Evolutionary conservation across 176 grass and related monocot species (phyloP).

Genomic region (Paspalum notatum): DNA sequence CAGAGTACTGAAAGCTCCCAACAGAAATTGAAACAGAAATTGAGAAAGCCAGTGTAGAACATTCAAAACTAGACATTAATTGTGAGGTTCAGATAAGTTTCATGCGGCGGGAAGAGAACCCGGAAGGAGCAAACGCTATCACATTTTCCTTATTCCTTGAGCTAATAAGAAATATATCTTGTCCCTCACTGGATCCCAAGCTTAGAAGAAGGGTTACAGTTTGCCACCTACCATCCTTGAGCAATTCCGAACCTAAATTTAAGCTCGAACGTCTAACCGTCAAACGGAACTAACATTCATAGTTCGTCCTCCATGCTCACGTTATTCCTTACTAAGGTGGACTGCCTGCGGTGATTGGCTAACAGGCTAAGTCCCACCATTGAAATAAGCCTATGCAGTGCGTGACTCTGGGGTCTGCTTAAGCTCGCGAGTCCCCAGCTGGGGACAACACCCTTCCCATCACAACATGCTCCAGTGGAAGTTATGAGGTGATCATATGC

Average conservation of each 20-base stretch:
- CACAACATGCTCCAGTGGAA: neutral
- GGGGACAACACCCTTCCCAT: neutral
- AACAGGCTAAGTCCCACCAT: neutral
- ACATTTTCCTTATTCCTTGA: conserved; percentile 29
- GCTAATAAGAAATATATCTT: neutral
- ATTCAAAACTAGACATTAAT: neutral
- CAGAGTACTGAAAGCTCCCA: neutral
- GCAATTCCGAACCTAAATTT: conserved; percentile 16
- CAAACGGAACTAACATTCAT: neutral
- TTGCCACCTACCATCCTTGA: neutral
- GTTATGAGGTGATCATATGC: neutral
- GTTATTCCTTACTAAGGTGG: conserved; percentile 31
- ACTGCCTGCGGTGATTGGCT: neutral
- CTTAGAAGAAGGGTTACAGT: neutral
- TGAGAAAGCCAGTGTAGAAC: neutral
- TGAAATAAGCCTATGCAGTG: neutral
- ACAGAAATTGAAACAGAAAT: neutral
- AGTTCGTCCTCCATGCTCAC: neutral
- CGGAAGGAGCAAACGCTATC: neutral
- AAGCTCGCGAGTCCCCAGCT: neutral
- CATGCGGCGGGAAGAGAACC: neutral
- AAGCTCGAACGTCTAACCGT: neutral
- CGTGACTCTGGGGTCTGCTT: neutral
- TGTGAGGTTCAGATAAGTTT: neutral
- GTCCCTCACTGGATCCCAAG: conserved; percentile 16